Percentiles rank a stretch among this genome's conserved stretches.
Conservation (phyloP, 2,329 filamentous ascomycete genomes). For the Ophiocordyceps camponoti-leonardi region DNA sequence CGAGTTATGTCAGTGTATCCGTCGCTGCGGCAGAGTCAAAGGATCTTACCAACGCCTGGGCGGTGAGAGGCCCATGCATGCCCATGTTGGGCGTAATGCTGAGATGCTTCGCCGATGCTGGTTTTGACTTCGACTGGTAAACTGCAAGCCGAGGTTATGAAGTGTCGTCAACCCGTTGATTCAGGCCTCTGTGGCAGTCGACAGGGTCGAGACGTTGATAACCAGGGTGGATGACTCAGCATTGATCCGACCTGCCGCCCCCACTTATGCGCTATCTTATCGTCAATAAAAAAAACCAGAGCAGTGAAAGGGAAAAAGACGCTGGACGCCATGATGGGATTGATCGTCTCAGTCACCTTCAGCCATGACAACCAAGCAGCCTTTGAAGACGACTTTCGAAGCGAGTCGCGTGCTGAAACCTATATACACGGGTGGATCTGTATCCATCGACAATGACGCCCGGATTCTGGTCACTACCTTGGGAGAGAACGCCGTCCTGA, state of each 20-base stretch:
- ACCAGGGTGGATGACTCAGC: slow-evolving; percentile 1
- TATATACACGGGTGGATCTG: slow-evolving; percentile 82
- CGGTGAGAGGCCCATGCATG: slow-evolving; percentile 36
- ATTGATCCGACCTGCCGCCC: background rate
- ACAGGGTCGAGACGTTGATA: too few relatives aligned
- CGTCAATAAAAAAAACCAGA: slow-evolving; percentile 1
- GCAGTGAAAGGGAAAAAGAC: background rate
- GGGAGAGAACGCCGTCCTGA: slow-evolving; percentile 82
- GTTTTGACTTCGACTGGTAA: background rate
- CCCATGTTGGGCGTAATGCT: slow-evolving; percentile 21
- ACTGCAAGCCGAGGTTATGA: too few relatives aligned
- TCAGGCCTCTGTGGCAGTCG: too few relatives aligned
- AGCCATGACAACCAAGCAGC: slow-evolving; percentile 40
- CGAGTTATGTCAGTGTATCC: background rate
- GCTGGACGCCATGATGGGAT: background rate
- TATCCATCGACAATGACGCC: slow-evolving; percentile 67
- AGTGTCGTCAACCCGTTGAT: too few relatives aligned
- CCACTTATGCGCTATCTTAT: slow-evolving; percentile 1
- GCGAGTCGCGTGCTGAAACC: slow-evolving; percentile 69
- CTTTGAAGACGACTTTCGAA: slow-evolving; percentile 79
- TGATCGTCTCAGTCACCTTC: background rate
- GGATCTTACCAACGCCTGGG: slow-evolving; percentile 32
- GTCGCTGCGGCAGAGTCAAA: background rate
- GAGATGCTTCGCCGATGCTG: background rate
- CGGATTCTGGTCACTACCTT: slow-evolving; percentile 72